Conservation (phyloP, 306 rosid genomes). For the Vigna angularis region DNA sequence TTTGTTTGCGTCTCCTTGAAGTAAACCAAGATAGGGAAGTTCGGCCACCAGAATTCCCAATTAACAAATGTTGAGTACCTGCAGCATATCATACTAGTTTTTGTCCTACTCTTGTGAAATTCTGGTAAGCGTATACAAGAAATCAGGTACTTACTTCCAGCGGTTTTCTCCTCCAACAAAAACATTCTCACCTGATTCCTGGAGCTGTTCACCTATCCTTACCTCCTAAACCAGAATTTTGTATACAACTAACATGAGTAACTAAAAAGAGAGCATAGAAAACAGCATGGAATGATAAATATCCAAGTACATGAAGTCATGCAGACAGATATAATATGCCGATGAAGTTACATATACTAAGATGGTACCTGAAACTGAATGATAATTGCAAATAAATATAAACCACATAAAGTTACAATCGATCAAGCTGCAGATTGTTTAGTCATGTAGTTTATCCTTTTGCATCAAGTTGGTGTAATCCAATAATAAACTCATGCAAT, state of each 20-base stretch:
- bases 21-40: conserved; percentile 86
- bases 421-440: background rate
- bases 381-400: background rate
- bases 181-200: conserved; percentile 91
- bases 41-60: conserved; percentile 99
- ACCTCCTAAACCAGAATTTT: conserved; percentile 71
- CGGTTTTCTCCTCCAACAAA: conserved; percentile 95
- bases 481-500: background rate
- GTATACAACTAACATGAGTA: conserved; percentile 16
- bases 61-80: conserved; percentile 91
- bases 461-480: conserved; percentile 2
- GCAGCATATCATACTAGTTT: conserved; percentile 45
- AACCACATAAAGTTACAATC: conserved; percentile 2
- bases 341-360: background rate
- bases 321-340: background rate
- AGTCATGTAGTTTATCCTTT: background rate
- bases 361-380: background rate
- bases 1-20: conserved; percentile 95
- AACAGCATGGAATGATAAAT: background rate
- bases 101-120: conserved; percentile 15
- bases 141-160: conserved; percentile 78
- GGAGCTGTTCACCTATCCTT: conserved; percentile 83
- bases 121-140: conserved; percentile 2
- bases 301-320: conserved; percentile 29
- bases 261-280: conserved; percentile 12